Evolutionary conservation across 129 eudicot genomes (phyloP), one percentile per base, ranked within the genome.

Genomic region (Arctium lappa): DNA sequence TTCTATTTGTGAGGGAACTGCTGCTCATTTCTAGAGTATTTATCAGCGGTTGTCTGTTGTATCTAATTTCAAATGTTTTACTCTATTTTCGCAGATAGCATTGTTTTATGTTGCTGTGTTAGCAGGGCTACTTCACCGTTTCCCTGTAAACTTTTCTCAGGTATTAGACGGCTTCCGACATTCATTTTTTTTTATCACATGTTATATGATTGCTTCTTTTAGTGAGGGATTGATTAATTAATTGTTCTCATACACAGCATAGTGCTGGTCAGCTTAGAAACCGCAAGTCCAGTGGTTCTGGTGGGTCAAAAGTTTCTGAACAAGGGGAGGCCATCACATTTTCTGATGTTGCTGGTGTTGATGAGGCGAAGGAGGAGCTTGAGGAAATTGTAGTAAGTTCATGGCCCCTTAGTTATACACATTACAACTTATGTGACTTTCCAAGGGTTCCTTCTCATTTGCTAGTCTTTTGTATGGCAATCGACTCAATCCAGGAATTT

Each of bases 291-390:
- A 91, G 96, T 77, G 87, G 88, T 86, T 86, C 99, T 22, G 88
- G 94, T 44, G 94, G 97, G 31, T 72, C 98, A 27, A 93, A 93
- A 87, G 96, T 84, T 16, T 73, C 94, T 79, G 99, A 96, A 85
- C 92, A 85, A 79, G 99, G 99, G 75, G 96, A 96, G 86, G 80
- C 83, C 38, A 32, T 96, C 77, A 91, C 97, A 12, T 96, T 96
- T 96, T 89, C 98, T 75, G 99, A 96, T 88, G 98, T 96, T 79
- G 99, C 99, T 16, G 99, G 99, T 78, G 99, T 96, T 89, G 98
- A 96, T 83, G 99, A 96, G 87, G 99, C 99, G 22, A 96, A 96
- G 84, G 99, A 96, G 87, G 99, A 96, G 88, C 89, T 96, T 18
- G 99, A 96, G 86, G 99, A 96, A 84, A 96, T 96, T 90, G 99